These are phyloP conservation scores for Medicago ruthenica DNA, from an alignment of 306 rosid species.

Conservation along the genomic window DNA sequence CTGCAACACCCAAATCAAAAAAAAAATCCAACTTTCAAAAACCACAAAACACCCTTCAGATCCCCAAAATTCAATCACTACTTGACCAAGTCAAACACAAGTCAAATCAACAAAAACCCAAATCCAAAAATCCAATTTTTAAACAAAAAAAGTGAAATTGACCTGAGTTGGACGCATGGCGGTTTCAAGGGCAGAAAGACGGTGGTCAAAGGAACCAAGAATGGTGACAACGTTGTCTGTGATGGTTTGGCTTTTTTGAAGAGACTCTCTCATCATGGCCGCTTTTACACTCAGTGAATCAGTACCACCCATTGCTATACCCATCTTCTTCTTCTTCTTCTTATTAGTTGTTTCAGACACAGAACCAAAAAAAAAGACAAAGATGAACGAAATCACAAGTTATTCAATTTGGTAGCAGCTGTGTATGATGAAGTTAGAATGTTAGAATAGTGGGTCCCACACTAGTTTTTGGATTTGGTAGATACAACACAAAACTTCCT, in stretches of 20 bases:
- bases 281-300: conserved; percentile 85
- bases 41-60: conserved; percentile 45
- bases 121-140: conserved; percentile 35
- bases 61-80: conserved; percentile 42
- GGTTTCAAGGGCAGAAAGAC: conserved; percentile 94
- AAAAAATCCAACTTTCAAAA: conserved; percentile 43
- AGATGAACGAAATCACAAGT: conserved; percentile 19
- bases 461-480: background rate
- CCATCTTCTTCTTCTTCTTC: conserved; percentile 50
- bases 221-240: conserved; percentile 88
- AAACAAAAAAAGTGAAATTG: background rate
- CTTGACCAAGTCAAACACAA: conserved; percentile 43
- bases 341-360: background rate
- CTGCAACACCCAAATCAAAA: conserved; percentile 55
- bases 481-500: background rate
- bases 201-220: conserved; percentile 96
- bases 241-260: conserved; percentile 89
- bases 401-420: conserved; percentile 13
- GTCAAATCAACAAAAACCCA: conserved; percentile 42
- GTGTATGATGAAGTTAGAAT: conserved; percentile 12
- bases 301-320: conserved; percentile 54
- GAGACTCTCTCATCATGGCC: conserved; percentile 77
- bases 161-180: conserved; percentile 99
- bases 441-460: conserved; percentile 26
- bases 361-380: background rate